These are phyloP conservation scores for Sherardia arvensis DNA, from an alignment of 257 asterid genomes.

Conservation along the genomic window DNA sequence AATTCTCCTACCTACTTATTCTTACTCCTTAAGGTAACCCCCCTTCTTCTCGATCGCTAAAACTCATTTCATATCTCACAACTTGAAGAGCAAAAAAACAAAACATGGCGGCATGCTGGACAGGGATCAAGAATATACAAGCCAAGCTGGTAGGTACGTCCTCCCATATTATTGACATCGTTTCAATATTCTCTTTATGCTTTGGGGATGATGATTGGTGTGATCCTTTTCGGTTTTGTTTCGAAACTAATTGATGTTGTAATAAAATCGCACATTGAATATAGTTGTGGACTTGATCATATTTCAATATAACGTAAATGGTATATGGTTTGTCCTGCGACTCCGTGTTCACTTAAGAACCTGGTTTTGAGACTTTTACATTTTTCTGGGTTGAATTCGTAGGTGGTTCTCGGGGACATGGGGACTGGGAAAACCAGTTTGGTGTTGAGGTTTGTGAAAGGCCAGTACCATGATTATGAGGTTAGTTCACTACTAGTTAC, in stretches of 20 bases:
- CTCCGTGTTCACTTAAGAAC: too few relatives aligned
- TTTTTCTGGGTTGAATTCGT: neutral
- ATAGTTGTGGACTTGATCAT: too few relatives aligned
- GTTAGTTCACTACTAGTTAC: neutral
- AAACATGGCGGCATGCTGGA: slow-evolving; percentile 19
- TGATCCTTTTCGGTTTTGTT: neutral
- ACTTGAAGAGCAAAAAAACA: neutral
- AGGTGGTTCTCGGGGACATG: slow-evolving; percentile 36
- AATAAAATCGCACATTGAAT: too few relatives aligned
- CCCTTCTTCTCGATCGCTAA: neutral
- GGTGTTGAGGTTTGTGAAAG: slow-evolving; percentile 28
- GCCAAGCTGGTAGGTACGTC: slow-evolving; percentile 30
- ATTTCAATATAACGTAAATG: too few relatives aligned
- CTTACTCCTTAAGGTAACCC: neutral
- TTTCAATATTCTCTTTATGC: neutral
- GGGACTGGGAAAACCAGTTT: slow-evolving; percentile 34
- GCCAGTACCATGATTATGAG: slow-evolving; percentile 27
- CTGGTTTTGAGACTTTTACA: too few relatives aligned
- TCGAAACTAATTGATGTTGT: too few relatives aligned
- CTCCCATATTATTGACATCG: neutral
- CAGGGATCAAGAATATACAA: slow-evolving; percentile 20
- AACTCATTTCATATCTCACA: neutral
- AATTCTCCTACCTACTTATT: neutral
- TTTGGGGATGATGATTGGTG: neutral
- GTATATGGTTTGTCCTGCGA: too few relatives aligned